These are phyloP conservation scores for Tylopilus vinaceipallidus DNA, from an alignment of 768 basidiomycete genomes.

Conservation along the genomic window DNA sequence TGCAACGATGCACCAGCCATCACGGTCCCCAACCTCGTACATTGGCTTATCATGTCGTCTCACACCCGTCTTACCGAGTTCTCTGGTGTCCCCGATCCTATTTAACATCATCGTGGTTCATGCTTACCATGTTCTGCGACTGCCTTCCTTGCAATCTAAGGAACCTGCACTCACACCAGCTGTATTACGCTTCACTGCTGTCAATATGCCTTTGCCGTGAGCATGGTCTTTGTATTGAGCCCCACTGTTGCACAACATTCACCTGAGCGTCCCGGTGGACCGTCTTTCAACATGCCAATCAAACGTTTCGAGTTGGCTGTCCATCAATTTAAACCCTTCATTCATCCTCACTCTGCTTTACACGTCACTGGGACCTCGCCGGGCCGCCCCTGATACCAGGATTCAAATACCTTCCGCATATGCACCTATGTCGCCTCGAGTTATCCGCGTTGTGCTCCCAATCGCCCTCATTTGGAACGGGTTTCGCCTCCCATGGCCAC, in stretches of 20 bases:
- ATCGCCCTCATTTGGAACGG: background rate
- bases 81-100: background rate
- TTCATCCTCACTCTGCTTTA: conserved; percentile 6
- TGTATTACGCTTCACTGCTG: no score
- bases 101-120: conserved; percentile 13
- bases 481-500: conserved; percentile 11
- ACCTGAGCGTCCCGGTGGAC: background rate
- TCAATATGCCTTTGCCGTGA: background rate
- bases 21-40: no score
- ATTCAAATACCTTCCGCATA: background rate
- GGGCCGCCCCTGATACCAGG: conserved; percentile 4
- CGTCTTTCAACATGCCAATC: conserved; percentile 17
- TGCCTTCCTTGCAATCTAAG: no score
- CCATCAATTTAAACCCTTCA: conserved; percentile 10
- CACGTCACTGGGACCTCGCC: conserved; percentile 2
- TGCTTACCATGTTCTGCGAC: no score
- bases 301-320: conserved; percentile 24
- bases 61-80: background rate
- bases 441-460: conserved; percentile 17
- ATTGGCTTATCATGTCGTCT: background rate
- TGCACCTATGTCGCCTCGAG: conserved; percentile 17
- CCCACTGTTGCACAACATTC: background rate
- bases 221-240: background rate
- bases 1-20: background rate
- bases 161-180: no score